A percentile compares a stretch with the other conserved stretches of the same genome.
Evolutionary conservation across 371 early-diverging fungal genomes (phyloP).

Genomic region (Lichtheimia hyalospora): DNA sequence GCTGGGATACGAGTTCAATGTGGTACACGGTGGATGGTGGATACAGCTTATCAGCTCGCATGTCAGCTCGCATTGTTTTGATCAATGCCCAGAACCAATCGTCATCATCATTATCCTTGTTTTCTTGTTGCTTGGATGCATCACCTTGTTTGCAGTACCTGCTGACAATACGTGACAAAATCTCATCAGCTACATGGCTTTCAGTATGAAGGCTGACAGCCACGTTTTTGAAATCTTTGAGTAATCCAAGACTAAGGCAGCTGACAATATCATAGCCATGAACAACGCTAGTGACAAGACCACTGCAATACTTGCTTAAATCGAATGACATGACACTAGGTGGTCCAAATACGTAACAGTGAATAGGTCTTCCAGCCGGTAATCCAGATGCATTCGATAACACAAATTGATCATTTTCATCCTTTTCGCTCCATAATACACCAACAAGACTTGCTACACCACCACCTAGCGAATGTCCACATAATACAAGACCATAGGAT

Average conservation of each 20-base stretch:
- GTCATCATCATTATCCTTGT: constrained; percentile 40
- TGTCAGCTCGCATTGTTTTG: constrained; percentile 79
- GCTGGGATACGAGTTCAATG: constrained; percentile 52
- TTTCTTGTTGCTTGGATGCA: constrained; percentile 26
- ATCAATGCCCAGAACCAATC: constrained; percentile 85
- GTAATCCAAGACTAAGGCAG: constrained; percentile 68
- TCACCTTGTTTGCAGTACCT: constrained; percentile 27
- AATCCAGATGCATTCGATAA: constrained; percentile 65
- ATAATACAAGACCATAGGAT: constrained; percentile 74
- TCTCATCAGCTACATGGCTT: constrained; percentile 66
- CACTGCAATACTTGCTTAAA: constrained; percentile 66
- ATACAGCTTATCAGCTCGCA: constrained; percentile 78
- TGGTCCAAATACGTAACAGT: constrained; percentile 76
- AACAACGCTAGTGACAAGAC: constrained; percentile 73
- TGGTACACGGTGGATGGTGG: constrained; percentile 75
- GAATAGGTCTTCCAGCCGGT: constrained; percentile 72
- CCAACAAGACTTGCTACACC: constrained; percentile 74
- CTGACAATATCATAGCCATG: constrained; percentile 75
- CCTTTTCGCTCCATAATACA: constrained; percentile 68
- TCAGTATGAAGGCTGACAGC: constrained; percentile 69
- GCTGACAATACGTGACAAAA: constrained; percentile 62
- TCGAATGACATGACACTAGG: constrained; percentile 72
- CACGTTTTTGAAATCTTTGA: constrained; percentile 74
- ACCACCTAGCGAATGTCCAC: constrained; percentile 83
- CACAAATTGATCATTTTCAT: constrained; percentile 58